These are phyloP conservation scores for Polyporus tsugae DNA, from an alignment of 1,284 basidiomycete species.

Conservation along the genomic window DNA sequence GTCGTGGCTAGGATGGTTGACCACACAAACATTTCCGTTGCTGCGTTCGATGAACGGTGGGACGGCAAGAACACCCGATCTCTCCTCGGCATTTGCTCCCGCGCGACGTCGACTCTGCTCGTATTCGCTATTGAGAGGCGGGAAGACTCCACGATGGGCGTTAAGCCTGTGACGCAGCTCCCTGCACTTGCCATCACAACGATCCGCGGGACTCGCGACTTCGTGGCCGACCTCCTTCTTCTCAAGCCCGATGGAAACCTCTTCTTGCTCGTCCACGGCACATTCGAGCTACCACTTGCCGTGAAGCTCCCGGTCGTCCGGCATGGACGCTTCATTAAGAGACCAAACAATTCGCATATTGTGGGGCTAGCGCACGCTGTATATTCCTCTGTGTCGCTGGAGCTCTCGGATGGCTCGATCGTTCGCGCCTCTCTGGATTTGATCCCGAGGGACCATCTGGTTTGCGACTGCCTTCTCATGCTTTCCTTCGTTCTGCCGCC, in stretches of 20 bases:
- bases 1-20: conserved; percentile 24
- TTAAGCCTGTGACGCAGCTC: conserved; percentile 49
- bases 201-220: conserved; percentile 66
- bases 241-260: conserved; percentile 62
- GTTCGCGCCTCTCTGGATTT: conserved; percentile 39
- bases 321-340: conserved; percentile 3
- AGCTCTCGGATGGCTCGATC: conserved; percentile 32
- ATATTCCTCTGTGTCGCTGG: conserved; percentile 38
- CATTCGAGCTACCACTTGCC: conserved; percentile 52
- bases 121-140: conserved; percentile 56
- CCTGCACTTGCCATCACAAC: conserved; percentile 63
- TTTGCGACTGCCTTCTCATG: conserved; percentile 65
- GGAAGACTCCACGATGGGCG: conserved; percentile 51
- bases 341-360: conserved; percentile 17
- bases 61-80: conserved; percentile 60
- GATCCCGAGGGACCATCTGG: conserved; percentile 49
- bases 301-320: conserved; percentile 25
- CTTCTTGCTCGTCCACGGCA: conserved; percentile 67
- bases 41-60: conserved; percentile 72
- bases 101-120: conserved; percentile 53
- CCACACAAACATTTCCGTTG: conserved; percentile 56
- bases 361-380: conserved; percentile 36
- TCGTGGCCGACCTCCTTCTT: conserved; percentile 74
- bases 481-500: conserved; percentile 67
- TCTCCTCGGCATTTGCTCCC: conserved; percentile 66